Evolutionary conservation across 768 basidiomycete species (phyloP).

Genomic region (Asterophora lycoperdoides): DNA sequence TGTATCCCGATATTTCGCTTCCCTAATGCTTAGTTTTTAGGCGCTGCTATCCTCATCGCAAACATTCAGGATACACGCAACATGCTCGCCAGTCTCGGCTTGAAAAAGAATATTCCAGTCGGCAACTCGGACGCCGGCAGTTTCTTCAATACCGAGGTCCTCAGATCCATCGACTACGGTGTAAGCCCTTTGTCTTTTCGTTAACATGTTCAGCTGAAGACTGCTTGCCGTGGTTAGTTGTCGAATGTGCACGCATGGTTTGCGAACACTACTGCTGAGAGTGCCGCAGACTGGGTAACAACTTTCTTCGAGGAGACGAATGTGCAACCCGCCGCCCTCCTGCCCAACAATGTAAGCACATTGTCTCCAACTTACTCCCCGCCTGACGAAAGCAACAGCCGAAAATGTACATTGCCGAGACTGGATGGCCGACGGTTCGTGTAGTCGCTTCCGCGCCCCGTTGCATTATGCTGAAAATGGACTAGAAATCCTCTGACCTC

Average conservation of each 20-base stretch:
- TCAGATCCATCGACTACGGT: constrained; percentile 62
- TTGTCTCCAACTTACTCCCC: neutral
- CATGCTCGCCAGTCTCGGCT: constrained; percentile 49
- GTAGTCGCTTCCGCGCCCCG: neutral
- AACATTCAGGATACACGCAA: constrained; percentile 64
- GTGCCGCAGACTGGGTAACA: constrained; percentile 81
- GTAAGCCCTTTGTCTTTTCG: constrained; percentile 33
- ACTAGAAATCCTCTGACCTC: constrained; percentile 52
- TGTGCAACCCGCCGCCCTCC: constrained; percentile 48
- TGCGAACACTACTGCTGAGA: constrained; percentile 63
- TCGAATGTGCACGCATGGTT: constrained; percentile 97
- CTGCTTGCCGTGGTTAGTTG: constrained; percentile 43
- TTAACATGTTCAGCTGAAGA: neutral
- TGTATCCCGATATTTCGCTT: neutral
- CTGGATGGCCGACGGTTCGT: constrained; percentile 68
- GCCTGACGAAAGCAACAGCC: constrained; percentile 35
- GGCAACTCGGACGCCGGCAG: constrained; percentile 86
- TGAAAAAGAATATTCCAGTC: constrained; percentile 62
- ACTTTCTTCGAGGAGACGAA: constrained; percentile 73
- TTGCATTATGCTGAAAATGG: neutral
- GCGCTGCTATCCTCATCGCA: constrained; percentile 53
- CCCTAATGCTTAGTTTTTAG: constrained; percentile 24
- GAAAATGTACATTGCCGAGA: constrained; percentile 89
- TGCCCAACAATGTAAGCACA: constrained; percentile 52
- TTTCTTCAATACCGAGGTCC: constrained; percentile 69